Percentiles rank a stretch among this genome's conserved stretches.
phyloP scores from a whole-genome alignment of 2,329 filamentous ascomycete genomes.

The Claviceps pazoutovae region DNA sequence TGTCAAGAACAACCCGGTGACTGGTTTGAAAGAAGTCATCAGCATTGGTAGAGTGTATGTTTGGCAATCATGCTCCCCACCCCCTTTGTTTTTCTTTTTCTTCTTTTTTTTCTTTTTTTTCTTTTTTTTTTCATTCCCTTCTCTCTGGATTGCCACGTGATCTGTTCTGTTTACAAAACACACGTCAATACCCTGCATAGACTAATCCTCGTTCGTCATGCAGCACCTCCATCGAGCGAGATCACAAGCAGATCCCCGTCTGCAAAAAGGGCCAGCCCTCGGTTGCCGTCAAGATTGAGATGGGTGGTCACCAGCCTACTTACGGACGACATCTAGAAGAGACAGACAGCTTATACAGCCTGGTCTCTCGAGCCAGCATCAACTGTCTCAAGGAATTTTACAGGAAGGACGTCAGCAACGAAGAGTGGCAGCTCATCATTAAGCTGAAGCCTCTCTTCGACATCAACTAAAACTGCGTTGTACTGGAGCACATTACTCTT shows the following conservation, averaged over 20 bases:
- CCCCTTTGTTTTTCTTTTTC: neutral
- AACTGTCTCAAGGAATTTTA: conserved; percentile 96
- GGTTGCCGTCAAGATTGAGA: conserved; percentile 94
- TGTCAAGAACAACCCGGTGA: conserved; percentile 67
- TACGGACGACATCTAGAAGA: conserved; percentile 96
- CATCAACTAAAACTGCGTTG: conserved; percentile 43
- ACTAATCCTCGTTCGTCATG: neutral
- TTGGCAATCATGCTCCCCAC: neutral
- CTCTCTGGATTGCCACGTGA: neutral
- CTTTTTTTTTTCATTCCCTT: no score
- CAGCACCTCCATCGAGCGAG: conserved; percentile 90
- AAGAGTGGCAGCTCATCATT: conserved; percentile 90
- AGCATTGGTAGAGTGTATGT: conserved; percentile 85
- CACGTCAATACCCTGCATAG: neutral
- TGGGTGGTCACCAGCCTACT: conserved; percentile 76
- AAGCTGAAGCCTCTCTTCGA: conserved; percentile 94
- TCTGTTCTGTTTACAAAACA: neutral
- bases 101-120: no score
- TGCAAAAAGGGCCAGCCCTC: conserved; percentile 97
- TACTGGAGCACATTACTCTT: neutral
- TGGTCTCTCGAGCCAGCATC: conserved; percentile 77
- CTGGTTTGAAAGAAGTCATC: conserved; percentile 72
- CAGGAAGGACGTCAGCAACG: conserved; percentile 69
- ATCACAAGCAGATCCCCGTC: conserved; percentile 84
- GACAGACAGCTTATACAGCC: conserved; percentile 72